Conservation (phyloP, 2,329 filamentous ascomycete genomes). For the Cladosporium sp. region DNA sequence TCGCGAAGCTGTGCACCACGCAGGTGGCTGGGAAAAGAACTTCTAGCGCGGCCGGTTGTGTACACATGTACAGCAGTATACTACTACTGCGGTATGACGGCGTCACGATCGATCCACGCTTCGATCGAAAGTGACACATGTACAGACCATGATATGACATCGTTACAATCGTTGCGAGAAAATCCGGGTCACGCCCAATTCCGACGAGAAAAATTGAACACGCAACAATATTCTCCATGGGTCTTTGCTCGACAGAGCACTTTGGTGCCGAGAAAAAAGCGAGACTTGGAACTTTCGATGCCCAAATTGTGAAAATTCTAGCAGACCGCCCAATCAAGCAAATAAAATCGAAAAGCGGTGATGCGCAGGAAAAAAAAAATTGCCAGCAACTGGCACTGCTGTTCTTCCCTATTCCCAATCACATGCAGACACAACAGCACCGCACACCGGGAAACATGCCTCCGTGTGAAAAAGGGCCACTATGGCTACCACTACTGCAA, state of each 20-base stretch:
- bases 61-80: not conserved
- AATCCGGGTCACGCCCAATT: not conserved
- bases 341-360: not conserved
- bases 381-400: not conserved
- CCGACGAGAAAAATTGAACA: not conserved
- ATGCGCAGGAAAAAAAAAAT: not conserved
- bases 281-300: not conserved
- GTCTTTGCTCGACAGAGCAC: not conserved
- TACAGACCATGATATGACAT: not conserved
- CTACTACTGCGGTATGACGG: not conserved
- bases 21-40: constrained; percentile 5
- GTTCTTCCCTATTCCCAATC: not conserved
- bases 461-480: not conserved
- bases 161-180: not conserved
- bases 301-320: no score
- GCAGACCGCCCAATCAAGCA: not conserved
- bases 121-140: not conserved
- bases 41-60: not conserved
- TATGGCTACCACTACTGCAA: not conserved
- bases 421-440: not conserved
- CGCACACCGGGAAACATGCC: not conserved
- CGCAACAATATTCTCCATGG: not conserved
- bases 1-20: not conserved
- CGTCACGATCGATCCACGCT: not conserved
- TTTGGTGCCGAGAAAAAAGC: constrained; percentile 1